phyloP scores from a whole-genome alignment of 495 filamentous ascomycete species.

The Thermochaetoides thermophila region DNA sequence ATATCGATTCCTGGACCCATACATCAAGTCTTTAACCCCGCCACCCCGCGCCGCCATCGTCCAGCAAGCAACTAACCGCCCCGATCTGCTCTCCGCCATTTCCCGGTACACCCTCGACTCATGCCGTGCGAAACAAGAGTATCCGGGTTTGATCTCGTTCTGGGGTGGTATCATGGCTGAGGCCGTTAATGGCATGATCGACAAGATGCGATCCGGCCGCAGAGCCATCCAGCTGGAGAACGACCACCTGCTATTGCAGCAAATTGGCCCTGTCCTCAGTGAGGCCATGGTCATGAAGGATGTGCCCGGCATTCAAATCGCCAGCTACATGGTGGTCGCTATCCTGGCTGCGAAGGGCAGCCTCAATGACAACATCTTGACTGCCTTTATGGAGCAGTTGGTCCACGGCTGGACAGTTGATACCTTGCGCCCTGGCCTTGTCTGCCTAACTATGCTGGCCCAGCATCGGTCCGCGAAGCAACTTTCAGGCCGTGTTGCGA shows the following conservation, averaged over 20 bases:
- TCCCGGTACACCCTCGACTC: constrained; percentile 61
- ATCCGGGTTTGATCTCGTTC: constrained; percentile 64
- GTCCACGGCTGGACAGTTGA: constrained; percentile 58
- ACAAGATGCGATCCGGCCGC: constrained; percentile 55
- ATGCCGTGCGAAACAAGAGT: constrained; percentile 49
- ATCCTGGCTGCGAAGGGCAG: constrained; percentile 68
- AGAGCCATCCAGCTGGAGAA: constrained; percentile 50
- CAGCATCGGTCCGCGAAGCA: constrained; percentile 55
- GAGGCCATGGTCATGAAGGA: constrained; percentile 58
- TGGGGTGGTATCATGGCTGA: constrained; percentile 79
- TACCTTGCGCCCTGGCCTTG: constrained; percentile 55
- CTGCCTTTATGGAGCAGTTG: constrained; percentile 74
- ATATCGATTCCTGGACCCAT: constrained; percentile 76
- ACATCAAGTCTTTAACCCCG: constrained; percentile 54
- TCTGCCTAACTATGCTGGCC: constrained; percentile 66
- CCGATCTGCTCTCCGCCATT: constrained; percentile 50
- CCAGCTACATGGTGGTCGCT: constrained; percentile 78
- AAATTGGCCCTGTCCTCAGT: constrained; percentile 60
- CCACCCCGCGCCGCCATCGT: constrained; percentile 70
- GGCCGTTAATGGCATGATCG: constrained; percentile 63
- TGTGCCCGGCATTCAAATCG: constrained; percentile 60
- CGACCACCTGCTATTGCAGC: constrained; percentile 62
- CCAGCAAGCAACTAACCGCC: constrained; percentile 59
- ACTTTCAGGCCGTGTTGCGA: constrained; percentile 53
- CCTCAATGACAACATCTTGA: constrained; percentile 58